phyloP scores from a whole-genome alignment of 2,329 filamentous ascomycete species.

The Triangularia verruculosa region DNA sequence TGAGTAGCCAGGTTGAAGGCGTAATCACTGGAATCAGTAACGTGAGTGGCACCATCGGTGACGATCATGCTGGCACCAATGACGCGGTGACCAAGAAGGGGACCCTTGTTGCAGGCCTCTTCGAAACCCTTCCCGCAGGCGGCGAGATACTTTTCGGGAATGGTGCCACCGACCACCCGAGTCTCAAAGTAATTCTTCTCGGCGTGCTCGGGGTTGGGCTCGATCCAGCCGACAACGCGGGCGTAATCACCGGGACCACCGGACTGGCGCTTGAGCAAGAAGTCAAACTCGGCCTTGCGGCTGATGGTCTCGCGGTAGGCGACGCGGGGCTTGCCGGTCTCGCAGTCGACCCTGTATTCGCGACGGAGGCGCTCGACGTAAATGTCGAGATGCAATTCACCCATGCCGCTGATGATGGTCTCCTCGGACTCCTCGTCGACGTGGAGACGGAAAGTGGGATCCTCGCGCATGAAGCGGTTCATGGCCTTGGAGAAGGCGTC shows the following conservation, averaged over 20 bases:
- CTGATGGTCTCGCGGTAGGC: constrained; percentile 95
- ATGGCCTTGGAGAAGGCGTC: constrained; percentile 98
- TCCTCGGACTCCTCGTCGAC: constrained; percentile 91
- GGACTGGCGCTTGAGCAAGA: constrained; percentile 89
- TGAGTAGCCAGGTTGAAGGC: constrained; percentile 93
- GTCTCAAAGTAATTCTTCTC: constrained; percentile 81
- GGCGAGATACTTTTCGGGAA: constrained; percentile 92
- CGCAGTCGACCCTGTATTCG: constrained; percentile 94
- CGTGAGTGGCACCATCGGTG: constrained; percentile 94
- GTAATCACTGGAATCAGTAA: constrained; percentile 96
- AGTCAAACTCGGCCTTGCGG: constrained; percentile 78
- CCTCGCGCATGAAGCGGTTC: constrained; percentile 97
- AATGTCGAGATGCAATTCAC: constrained; percentile 92
- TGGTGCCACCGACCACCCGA: constrained; percentile 82
- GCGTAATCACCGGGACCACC: constrained; percentile 96
- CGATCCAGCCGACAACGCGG: constrained; percentile 86
- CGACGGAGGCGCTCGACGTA: constrained; percentile 96
- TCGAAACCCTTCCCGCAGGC: constrained; percentile 96
- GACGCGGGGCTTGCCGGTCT: constrained; percentile 94
- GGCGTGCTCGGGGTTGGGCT: constrained; percentile 69
- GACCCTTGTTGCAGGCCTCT: constrained; percentile 76
- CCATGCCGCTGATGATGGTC: constrained; percentile 98
- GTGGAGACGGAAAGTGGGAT: constrained; percentile 93
- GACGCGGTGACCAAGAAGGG: constrained; percentile 88
- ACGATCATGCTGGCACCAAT: constrained; percentile 88